Evolutionary conservation across 2,329 filamentous ascomycete species (phyloP).

Genomic region (Magnaporthiopsis poae): DNA sequence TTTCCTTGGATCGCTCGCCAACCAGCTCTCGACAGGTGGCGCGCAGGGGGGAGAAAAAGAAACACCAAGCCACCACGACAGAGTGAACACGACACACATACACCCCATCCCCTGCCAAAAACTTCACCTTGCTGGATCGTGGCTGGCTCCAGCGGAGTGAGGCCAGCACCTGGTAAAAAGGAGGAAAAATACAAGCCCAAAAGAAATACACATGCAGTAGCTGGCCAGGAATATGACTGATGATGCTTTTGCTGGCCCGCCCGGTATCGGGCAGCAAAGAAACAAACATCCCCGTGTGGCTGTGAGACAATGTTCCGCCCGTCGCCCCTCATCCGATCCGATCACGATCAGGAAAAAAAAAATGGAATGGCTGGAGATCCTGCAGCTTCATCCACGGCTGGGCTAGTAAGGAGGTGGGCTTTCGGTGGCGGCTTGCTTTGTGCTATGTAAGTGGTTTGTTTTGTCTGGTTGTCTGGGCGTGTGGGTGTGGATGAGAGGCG

Average conservation of each 20-base stretch:
- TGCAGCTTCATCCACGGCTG: background rate
- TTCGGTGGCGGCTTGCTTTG: background rate
- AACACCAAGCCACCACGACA: background rate
- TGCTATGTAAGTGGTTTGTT: background rate
- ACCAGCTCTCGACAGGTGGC: background rate
- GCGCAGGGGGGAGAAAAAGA: background rate
- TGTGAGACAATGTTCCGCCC: background rate
- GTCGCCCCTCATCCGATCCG: background rate
- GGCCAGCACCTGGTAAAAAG: background rate
- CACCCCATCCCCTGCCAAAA: background rate
- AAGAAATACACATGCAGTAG: background rate
- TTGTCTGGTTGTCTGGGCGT: too few relatives aligned
- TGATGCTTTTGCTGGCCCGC: too few relatives aligned
- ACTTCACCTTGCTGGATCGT: background rate
- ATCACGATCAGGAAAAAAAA: background rate
- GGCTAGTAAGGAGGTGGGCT: too few relatives aligned
- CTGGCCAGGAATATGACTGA: background rate
- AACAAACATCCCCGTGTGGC: background rate
- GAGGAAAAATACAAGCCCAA: background rate
- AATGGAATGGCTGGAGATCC: background rate
- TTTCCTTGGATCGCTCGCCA: background rate
- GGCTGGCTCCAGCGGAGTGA: background rate
- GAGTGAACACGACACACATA: background rate
- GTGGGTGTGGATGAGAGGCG: background rate
- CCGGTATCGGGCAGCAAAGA: background rate